Conservation (phyloP, 176 grass and related monocot genomes). For the Paspalum notatum region DNA sequence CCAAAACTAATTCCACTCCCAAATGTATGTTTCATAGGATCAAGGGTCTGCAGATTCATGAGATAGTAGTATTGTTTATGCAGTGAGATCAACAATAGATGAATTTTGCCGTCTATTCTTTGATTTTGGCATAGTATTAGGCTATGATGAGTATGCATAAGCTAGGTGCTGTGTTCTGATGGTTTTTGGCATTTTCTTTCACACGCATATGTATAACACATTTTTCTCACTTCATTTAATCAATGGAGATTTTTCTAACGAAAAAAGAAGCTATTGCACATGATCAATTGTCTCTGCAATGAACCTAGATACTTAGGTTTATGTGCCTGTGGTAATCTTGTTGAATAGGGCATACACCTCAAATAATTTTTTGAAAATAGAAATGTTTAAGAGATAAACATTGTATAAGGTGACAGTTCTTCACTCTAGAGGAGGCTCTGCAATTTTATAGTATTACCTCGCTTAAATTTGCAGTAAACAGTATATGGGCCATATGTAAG, state of each 20-base stretch:
- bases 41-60: no score
- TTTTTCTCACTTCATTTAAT: conserved; percentile 16
- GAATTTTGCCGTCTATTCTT: conserved; percentile 1
- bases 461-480: background rate
- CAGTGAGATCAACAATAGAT: no score
- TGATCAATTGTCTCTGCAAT: conserved; percentile 23
- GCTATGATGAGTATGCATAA: conserved; percentile 7
- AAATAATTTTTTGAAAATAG: background rate
- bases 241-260: conserved; percentile 6
- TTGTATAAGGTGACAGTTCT: background rate
- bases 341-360: background rate
- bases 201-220: background rate
- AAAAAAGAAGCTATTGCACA: background rate
- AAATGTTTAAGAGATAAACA: background rate
- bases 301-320: background rate
- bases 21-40: no score
- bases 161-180: conserved; percentile 10
- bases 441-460: background rate
- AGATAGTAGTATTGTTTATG: no score
- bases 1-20: no score
- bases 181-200: background rate
- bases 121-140: conserved; percentile 1
- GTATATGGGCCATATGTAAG: background rate
- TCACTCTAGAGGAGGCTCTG: no score
- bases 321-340: background rate